phyloP scores from a whole-genome alignment of 1,284 basidiomycete genomes.

The Ceratobasidium sp. region DNA sequence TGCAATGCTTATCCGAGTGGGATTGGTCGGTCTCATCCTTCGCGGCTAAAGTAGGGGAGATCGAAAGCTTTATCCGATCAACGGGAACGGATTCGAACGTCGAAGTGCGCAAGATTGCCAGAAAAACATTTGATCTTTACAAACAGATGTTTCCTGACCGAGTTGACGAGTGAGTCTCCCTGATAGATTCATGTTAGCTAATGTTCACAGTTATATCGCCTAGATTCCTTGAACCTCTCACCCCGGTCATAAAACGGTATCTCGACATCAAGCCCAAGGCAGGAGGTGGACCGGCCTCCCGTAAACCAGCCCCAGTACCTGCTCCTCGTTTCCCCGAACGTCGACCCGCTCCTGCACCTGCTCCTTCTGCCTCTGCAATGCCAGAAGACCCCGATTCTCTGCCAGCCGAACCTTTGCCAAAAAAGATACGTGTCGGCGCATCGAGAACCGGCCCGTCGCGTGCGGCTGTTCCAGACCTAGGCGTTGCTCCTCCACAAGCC shows the following conservation, averaged over 20 bases:
- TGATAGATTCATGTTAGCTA: background rate
- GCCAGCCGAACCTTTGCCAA: conserved; percentile 2
- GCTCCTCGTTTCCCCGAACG: conserved; percentile 34
- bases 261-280: conserved; percentile 43
- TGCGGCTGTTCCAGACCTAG: conserved; percentile 14
- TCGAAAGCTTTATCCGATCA: conserved; percentile 75
- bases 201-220: background rate
- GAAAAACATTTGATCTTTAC: conserved; percentile 80
- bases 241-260: conserved; percentile 47
- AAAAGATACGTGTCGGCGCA: conserved; percentile 34
- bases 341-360: conserved; percentile 19
- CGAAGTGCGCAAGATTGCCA: conserved; percentile 75
- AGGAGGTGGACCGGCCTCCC: background rate
- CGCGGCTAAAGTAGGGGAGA: conserved; percentile 68
- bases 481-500: background rate
- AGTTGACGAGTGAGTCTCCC: conserved; percentile 56
- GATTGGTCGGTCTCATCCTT: conserved; percentile 45
- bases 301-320: conserved; percentile 31
- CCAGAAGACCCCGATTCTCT: background rate
- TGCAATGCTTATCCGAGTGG: conserved; percentile 49
- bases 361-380: background rate
- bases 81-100: conserved; percentile 80
- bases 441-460: conserved; percentile 30
- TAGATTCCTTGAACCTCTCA: conserved; percentile 47
- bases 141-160: conserved; percentile 72